Base-by-base conservation (phyloP, 352 stramenopile genomes). In the Bremia lactucae region DNA sequence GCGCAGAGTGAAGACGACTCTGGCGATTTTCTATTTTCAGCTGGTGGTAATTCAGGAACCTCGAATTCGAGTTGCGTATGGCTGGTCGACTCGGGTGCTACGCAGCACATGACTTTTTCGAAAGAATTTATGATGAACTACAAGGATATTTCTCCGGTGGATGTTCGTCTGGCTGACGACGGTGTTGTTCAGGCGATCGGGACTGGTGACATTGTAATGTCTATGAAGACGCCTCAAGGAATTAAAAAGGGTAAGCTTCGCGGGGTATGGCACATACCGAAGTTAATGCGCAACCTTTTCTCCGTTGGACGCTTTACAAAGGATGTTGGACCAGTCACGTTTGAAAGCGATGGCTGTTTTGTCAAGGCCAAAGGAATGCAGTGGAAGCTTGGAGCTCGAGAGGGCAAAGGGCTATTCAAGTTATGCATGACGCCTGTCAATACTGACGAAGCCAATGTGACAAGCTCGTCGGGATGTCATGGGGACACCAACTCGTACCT, bases 1-100 rank as follows among this genome's bases (percentile, higher is more conserved):
- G 23, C 14, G 31, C 39, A 18, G 48, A 35, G 16, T 28, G 23
- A 49, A 39, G 22, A 36, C 16, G 31, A 35, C 2, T 33, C 6
- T 36, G 47, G 26, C 20, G 25, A 45, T 36, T 55, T 36, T 15
- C 33, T 57, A 2, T 47, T 51, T 14, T n/a, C n/a, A n/a, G 45
- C 22, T 15, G 22, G 49, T 56, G 36, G 41, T 33, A 11, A 24
- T 18, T 20, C 14, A 0, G 19, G 23, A 31, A 8, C 21, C 38
- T 3, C 28, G 1, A 55, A 50, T 26, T 31, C 43, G 2, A 56
- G 37, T 37, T 36, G 33, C 5, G 13, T 38, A 3, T 62, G 52
- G 52, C 46, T 56, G 37, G 40, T 55, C 33, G 52, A 52, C 44
- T 62, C 46, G 26, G 52, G 52, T 46, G 52, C 46, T 23, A 62